phyloP scores from a whole-genome alignment of 2,329 filamentous ascomycete species.

The Scytalidium sp. region DNA sequence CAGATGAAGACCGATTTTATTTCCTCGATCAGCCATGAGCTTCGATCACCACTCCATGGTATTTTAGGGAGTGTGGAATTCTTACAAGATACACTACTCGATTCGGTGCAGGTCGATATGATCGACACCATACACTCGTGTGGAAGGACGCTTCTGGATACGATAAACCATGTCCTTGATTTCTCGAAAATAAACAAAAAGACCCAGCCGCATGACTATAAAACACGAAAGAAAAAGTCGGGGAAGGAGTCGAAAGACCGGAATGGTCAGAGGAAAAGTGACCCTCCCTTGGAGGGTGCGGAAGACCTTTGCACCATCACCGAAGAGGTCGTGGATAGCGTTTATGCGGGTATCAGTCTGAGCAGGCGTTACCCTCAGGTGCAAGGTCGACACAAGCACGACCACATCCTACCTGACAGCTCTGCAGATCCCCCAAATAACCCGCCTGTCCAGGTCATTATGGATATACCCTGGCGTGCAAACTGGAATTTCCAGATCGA shows the following conservation, averaged over 20 bases:
- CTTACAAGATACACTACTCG: constrained; percentile 47
- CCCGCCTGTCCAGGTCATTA: constrained; percentile 39
- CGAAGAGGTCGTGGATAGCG: constrained; percentile 28
- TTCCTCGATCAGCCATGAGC: constrained; percentile 58
- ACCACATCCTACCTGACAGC: not conserved
- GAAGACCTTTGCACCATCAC: constrained; percentile 23
- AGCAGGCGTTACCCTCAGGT: constrained; percentile 9
- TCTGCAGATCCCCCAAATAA: constrained; percentile 6
- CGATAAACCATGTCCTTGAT: constrained; percentile 49
- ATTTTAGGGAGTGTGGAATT: constrained; percentile 53
- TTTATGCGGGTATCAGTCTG: constrained; percentile 23
- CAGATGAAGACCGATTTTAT: constrained; percentile 49
- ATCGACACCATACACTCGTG: constrained; percentile 48
- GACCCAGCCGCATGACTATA: constrained; percentile 14
- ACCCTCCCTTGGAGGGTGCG: constrained; percentile 14
- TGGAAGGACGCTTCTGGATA: constrained; percentile 49
- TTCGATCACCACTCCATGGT: constrained; percentile 59
- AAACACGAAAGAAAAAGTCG: constrained; percentile 15
- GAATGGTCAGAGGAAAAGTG: constrained; percentile 8
- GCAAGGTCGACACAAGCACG: not conserved
- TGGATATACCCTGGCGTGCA: constrained; percentile 46
- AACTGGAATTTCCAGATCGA: constrained; percentile 54
- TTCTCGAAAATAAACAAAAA: constrained; percentile 51
- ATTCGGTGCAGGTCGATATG: constrained; percentile 43
- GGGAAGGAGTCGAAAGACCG: constrained; percentile 6